Conservation (phyloP, 306 rosid genomes). For the Canavalia ensiformis region DNA sequence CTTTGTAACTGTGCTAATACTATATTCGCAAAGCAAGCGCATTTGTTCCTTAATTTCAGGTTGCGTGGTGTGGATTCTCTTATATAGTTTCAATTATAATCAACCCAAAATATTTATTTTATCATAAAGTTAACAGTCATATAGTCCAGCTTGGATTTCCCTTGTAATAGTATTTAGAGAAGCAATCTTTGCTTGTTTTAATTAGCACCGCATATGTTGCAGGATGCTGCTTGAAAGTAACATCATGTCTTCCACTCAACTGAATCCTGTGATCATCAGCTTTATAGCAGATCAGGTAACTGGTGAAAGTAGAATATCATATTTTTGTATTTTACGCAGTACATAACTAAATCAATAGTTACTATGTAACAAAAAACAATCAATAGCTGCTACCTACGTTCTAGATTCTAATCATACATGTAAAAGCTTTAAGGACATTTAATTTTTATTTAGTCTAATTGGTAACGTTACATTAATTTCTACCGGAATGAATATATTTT, state of each 20-base stretch:
- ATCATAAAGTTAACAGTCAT: background rate
- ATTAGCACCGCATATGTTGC: conserved; percentile 23
- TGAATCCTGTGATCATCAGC: conserved; percentile 22
- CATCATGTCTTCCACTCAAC: conserved; percentile 24
- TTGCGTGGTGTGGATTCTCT: conserved; percentile 42
- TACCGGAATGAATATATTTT: background rate
- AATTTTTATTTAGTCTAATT: background rate
- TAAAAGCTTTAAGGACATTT: conserved; percentile 8
- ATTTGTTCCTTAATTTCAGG: conserved; percentile 49
- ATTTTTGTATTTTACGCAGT: background rate
- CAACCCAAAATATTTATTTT: conserved; percentile 21
- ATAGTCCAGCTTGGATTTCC: conserved; percentile 31
- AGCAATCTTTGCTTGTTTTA: conserved; percentile 29
- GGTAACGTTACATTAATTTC: background rate
- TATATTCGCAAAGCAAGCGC: conserved; percentile 36
- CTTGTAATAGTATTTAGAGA: background rate
- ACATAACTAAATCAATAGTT: background rate
- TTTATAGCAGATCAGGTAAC: conserved; percentile 3
- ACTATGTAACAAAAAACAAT: background rate
- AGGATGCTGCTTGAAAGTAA: conserved; percentile 4
- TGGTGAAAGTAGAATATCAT: background rate
- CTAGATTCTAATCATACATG: conserved; percentile 11
- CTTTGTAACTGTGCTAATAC: background rate
- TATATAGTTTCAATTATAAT: conserved; percentile 5
- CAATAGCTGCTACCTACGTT: background rate